Evolutionary conservation across 345 rosid species (phyloP).

Genomic region (Hypericum androsaemum): DNA sequence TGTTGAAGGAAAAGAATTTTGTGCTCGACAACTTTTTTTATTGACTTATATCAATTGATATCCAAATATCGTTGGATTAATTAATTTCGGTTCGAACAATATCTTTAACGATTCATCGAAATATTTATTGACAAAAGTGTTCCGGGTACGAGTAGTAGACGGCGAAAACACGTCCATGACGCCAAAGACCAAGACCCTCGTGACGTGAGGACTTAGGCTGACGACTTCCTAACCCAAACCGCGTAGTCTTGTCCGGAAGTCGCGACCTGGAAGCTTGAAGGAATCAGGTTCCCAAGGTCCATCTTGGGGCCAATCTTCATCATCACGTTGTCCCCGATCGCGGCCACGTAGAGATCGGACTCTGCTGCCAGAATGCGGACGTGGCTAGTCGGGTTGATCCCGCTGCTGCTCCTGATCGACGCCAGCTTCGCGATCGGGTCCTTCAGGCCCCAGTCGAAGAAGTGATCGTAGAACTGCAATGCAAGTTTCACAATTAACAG

Average conservation of each 20-base stretch:
- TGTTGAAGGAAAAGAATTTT: too few relatives aligned
- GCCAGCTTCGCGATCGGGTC: constrained; percentile 41
- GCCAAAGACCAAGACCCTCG: too few relatives aligned
- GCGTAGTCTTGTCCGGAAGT: constrained; percentile 41
- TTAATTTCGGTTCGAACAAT: too few relatives aligned
- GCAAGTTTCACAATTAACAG: neutral
- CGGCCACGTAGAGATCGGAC: constrained; percentile 56
- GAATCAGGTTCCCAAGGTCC: constrained; percentile 61
- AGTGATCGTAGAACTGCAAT: constrained; percentile 73
- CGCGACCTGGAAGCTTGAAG: constrained; percentile 46
- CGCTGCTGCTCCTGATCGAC: constrained; percentile 30
- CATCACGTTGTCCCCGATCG: constrained; percentile 49
- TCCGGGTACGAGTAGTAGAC: too few relatives aligned
- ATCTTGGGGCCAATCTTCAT: constrained; percentile 68
- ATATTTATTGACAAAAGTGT: too few relatives aligned
- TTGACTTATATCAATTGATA: too few relatives aligned
- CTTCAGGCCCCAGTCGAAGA: constrained; percentile 58
- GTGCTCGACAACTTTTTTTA: too few relatives aligned
- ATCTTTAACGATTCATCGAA: too few relatives aligned
- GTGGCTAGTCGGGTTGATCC: constrained; percentile 38
- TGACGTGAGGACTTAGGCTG: too few relatives aligned
- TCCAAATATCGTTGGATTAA: too few relatives aligned
- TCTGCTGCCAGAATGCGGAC: constrained; percentile 52
- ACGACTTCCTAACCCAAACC: constrained; percentile 44
- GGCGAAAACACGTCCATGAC: too few relatives aligned